phyloP scores from a whole-genome alignment of 805 yeast genomes.

The Helenozyma rhizophorensis region DNA sequence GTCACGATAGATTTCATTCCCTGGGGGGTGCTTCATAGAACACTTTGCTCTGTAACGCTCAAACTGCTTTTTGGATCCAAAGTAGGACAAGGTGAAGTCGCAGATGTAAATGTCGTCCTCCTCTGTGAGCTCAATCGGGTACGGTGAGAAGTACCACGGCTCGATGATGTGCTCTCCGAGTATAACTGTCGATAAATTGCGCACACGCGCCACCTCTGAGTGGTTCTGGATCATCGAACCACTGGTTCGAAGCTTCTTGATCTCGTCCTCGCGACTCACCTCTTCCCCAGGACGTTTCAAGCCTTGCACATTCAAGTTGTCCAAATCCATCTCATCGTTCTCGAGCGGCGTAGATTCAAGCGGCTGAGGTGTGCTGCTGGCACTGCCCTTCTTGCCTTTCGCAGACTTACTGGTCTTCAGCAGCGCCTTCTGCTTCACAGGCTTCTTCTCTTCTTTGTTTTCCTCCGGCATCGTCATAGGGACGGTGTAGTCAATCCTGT shows the following conservation, averaged over 20 bases:
- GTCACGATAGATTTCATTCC: conserved; percentile 94
- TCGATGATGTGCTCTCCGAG: conserved; percentile 91
- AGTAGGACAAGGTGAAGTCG: conserved; percentile 85
- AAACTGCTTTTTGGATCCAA: conserved; percentile 85
- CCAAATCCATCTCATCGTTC: conserved; percentile 77
- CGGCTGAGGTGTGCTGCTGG: conserved; percentile 22
- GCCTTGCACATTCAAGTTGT: conserved; percentile 82
- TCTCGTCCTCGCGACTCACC: conserved; percentile 83
- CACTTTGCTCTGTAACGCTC: conserved; percentile 87
- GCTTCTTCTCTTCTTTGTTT: conserved; percentile 43
- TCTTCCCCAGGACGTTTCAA: conserved; percentile 61
- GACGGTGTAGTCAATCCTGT: conserved; percentile 65
- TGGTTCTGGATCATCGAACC: conserved; percentile 94
- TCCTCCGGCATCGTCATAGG: conserved; percentile 72
- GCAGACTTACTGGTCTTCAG: conserved; percentile 18
- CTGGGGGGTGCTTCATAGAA: conserved; percentile 94
- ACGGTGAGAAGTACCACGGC: conserved; percentile 99
- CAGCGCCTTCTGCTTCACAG: conserved; percentile 24
- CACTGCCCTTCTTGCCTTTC: conserved; percentile 16
- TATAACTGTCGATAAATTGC: conserved; percentile 73
- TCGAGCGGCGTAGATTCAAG: conserved; percentile 17
- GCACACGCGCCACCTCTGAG: conserved; percentile 84
- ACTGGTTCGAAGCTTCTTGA: conserved; percentile 85
- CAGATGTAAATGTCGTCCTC: conserved; percentile 87
- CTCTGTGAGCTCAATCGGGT: conserved; percentile 91